A percentile compares a stretch with the other conserved stretches of the same genome.
phyloP scores from a whole-genome alignment of 345 rosid genomes.

The Brassica carinata region DNA sequence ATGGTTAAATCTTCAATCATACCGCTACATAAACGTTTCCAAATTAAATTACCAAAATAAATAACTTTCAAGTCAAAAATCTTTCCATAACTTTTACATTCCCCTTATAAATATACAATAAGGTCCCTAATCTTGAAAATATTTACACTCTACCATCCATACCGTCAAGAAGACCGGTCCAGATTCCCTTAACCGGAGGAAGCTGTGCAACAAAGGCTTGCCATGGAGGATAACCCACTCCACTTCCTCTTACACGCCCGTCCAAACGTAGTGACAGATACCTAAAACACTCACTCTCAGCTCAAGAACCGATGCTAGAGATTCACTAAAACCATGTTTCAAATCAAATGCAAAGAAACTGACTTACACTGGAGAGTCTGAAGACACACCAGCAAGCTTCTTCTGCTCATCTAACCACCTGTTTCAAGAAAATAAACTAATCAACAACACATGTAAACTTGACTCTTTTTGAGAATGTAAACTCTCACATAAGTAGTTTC shows the following conservation, averaged over 20 bases:
- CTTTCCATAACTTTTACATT: conserved; percentile 5
- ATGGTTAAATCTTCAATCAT: neutral
- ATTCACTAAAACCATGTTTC: neutral
- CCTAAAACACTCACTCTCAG: conserved; percentile 44
- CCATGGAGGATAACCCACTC: conserved; percentile 98
- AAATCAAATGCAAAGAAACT: neutral
- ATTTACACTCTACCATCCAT: conserved; percentile 80
- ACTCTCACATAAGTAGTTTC: too few species aligned
- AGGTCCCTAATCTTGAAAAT: neutral
- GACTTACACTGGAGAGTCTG: conserved; percentile 91
- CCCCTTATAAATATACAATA: neutral
- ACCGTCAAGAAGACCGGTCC: conserved; percentile 96
- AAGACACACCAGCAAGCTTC: conserved; percentile 72
- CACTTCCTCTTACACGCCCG: conserved; percentile 94
- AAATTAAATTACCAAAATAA: neutral
- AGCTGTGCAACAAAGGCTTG: conserved; percentile 90
- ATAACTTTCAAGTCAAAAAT: neutral
- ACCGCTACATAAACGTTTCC: neutral
- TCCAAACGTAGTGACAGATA: conserved; percentile 85
- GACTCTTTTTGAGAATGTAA: neutral
- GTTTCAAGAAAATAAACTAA: neutral
- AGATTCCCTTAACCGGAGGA: conserved; percentile 85
- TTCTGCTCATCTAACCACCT: conserved; percentile 94
- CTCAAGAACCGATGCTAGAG: neutral
- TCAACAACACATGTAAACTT: neutral